A percentile compares a stretch with the other conserved stretches of the same genome.
Evolutionary conservation across 2,329 filamentous ascomycete species (phyloP).

Genomic region (Alternaria hordeiaustralica): DNA sequence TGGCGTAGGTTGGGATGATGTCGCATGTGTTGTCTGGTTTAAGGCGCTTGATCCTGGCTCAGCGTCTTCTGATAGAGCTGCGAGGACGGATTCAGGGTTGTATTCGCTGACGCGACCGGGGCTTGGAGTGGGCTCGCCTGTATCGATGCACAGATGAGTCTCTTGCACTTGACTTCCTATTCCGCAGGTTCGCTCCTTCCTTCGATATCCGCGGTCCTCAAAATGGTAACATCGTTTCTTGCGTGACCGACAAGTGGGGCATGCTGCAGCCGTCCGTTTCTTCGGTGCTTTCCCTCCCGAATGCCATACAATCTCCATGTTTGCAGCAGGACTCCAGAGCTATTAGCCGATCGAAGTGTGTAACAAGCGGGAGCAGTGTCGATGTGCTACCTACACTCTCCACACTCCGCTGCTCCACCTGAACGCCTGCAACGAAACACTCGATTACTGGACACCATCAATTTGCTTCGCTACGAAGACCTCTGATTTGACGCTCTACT

Average conservation of each 20-base stretch:
- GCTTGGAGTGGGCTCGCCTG: neutral
- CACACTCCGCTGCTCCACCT: neutral
- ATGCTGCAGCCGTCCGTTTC: slow-evolving; percentile 1
- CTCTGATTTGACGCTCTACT: neutral
- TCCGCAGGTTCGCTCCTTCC: neutral
- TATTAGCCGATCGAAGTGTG: neutral
- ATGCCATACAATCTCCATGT: slow-evolving; percentile 4
- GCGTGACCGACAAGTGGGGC: slow-evolving; percentile 1
- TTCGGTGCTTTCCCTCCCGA: neutral
- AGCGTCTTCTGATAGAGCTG: slow-evolving; percentile 4
- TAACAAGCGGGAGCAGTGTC: neutral
- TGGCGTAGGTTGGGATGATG: neutral
- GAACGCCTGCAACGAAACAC: neutral
- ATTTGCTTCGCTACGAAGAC: neutral
- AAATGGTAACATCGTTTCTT: slow-evolving; percentile 7
- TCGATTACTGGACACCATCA: neutral
- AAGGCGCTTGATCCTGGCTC: neutral
- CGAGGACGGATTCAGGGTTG: slow-evolving; percentile 4
- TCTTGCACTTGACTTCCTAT: neutral
- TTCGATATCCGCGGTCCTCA: neutral
- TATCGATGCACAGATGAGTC: neutral
- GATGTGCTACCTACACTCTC: neutral
- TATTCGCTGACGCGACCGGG: slow-evolving; percentile 10
- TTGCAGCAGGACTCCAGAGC: neutral
- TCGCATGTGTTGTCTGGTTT: neutral